Conservation (phyloP, 139 green algal genomes). For the Chlamydomonas asymmetrica region DNA sequence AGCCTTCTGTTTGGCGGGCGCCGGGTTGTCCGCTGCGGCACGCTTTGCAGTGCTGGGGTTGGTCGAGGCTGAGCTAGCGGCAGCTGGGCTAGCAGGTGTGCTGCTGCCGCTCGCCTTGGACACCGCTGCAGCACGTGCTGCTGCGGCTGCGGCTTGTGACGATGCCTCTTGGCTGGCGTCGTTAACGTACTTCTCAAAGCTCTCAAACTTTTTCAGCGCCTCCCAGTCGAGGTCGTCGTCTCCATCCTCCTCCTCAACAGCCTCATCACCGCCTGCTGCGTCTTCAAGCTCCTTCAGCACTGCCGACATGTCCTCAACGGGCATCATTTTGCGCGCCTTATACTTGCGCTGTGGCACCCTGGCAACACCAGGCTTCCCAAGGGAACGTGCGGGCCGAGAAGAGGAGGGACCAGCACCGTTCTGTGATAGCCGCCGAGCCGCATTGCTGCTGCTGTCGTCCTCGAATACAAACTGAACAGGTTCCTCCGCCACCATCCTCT, state of each 20-base stretch:
- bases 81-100: neutral
- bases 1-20: no score
- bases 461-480: no score
- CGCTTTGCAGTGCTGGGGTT: no score
- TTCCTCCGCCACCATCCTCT: constrained; percentile 6
- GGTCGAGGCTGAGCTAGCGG: no score
- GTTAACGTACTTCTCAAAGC: constrained; percentile 36
- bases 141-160: no score
- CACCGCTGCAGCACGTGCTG: neutral
- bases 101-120: neutral
- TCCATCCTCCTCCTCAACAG: constrained; percentile 16
- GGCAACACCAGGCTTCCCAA: neutral
- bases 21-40: no score
- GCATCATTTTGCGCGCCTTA: neutral
- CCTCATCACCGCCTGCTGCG: neutral
- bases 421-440: no score
- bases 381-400: no score
- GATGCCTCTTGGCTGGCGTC: no score
- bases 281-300: constrained; percentile 7
- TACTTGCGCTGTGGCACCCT: neutral
- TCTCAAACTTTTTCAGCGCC: constrained; percentile 25
- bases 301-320: neutral
- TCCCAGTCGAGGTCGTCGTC: constrained; percentile 37
- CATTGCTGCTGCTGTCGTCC: no score
- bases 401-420: no score